A percentile compares a stretch with the other conserved stretches of the same genome.
phyloP scores from a whole-genome alignment of 2,329 filamentous ascomycete species.

The Colletotrichum sp. region DNA sequence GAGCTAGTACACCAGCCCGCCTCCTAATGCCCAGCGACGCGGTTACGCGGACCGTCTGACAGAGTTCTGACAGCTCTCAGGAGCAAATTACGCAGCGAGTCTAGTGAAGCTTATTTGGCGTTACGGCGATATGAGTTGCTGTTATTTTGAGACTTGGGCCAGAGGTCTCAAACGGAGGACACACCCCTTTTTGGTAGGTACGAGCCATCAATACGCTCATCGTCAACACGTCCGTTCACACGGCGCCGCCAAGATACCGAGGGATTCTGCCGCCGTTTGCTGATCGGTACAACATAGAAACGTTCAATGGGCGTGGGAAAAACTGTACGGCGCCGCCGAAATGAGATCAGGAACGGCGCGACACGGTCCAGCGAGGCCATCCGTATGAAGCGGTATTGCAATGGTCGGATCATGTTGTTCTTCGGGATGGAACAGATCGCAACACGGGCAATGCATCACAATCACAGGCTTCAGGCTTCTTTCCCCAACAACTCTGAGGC shows the following conservation, averaged over 20 bases:
- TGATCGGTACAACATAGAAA: neutral
- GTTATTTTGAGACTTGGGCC: neutral
- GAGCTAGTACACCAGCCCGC: neutral
- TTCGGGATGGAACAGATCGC: neutral
- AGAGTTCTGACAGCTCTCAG: neutral
- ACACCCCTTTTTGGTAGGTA: neutral
- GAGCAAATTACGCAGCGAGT: neutral
- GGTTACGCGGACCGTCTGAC: neutral
- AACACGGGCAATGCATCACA: neutral
- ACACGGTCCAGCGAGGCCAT: neutral
- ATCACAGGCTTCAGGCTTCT: neutral
- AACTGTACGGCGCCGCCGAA: conserved; percentile 9
- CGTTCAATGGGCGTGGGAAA: neutral
- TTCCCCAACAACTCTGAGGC: neutral
- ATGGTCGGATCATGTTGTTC: neutral
- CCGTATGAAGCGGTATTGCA: neutral
- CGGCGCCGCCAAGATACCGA: neutral
- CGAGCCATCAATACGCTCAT: neutral
- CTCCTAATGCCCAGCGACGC: neutral
- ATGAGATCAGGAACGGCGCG: neutral
- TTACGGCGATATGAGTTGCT: neutral
- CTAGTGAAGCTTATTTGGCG: neutral
- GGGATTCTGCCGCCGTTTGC: neutral
- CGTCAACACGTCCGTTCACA: neutral
- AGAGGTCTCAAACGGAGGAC: neutral